A percentile compares a stretch with the other conserved stretches of the same genome.
These are phyloP conservation scores for Pseudocercospora eumusae DNA, from an alignment of 2,329 filamentous ascomycete genomes.

Conservation along the genomic window DNA sequence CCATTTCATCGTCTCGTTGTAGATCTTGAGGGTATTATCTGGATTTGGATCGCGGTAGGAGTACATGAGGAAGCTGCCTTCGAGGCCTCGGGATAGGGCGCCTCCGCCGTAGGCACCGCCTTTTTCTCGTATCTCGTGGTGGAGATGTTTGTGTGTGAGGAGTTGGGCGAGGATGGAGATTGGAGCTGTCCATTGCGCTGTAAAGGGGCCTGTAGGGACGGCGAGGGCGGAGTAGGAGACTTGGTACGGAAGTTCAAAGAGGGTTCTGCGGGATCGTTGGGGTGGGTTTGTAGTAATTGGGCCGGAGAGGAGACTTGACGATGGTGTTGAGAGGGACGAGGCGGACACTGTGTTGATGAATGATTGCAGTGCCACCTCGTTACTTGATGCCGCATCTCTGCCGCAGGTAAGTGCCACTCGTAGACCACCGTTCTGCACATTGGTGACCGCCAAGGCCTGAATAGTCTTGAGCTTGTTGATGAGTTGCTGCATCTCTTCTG, in stretches of 20 bases:
- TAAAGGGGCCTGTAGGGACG: slow-evolving; percentile 81
- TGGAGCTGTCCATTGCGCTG: slow-evolving; percentile 70
- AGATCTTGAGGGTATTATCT: slow-evolving; percentile 80
- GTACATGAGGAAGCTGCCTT: slow-evolving; percentile 90
- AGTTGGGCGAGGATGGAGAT: slow-evolving; percentile 88
- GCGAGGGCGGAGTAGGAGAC: slow-evolving; percentile 90
- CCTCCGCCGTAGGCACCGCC: slow-evolving; percentile 94
- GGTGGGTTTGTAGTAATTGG: slow-evolving; percentile 30
- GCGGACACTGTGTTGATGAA: slow-evolving; percentile 59
- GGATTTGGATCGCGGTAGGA: slow-evolving; percentile 97
- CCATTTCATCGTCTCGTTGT: slow-evolving; percentile 79
- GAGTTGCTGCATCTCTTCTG: slow-evolving; percentile 63
- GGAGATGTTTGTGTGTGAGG: slow-evolving; percentile 92
- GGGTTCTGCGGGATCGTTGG: slow-evolving; percentile 61
- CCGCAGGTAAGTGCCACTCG: slow-evolving; percentile 87
- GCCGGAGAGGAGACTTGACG: slow-evolving; percentile 17
- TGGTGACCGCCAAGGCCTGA: slow-evolving; percentile 73
- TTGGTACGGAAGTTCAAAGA: slow-evolving; percentile 94
- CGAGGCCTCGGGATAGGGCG: slow-evolving; percentile 75
- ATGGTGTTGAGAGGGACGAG: slow-evolving; percentile 26
- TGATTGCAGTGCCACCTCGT: slow-evolving; percentile 67
- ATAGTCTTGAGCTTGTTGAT: slow-evolving; percentile 76
- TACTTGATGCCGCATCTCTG: slow-evolving; percentile 66
- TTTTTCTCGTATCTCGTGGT: slow-evolving; percentile 97
- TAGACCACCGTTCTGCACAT: slow-evolving; percentile 57